Conservation (phyloP, 129 eudicot genomes). For the Flaveria robusta region DNA sequence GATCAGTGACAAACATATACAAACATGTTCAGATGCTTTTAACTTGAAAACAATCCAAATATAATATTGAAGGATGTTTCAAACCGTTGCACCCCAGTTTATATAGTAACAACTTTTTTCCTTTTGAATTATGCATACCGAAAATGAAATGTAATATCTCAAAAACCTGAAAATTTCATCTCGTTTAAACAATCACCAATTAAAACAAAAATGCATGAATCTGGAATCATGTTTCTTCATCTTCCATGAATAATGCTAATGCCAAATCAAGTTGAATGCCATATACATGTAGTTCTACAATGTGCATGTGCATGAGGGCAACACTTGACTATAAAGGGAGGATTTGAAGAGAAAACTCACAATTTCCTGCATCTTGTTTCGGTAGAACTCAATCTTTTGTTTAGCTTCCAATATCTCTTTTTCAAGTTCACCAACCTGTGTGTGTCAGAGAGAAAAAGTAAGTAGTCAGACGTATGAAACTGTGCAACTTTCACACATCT, state of each 20-base stretch:
- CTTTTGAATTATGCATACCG: neutral
- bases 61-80: neutral
- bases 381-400: conserved; percentile 77
- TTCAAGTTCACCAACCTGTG: conserved; percentile 70
- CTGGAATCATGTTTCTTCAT: conserved; percentile 6
- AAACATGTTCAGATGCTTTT: conserved; percentile 16
- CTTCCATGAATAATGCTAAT: neutral
- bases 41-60: conserved; percentile 10
- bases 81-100: conserved; percentile 9
- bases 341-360: conserved; percentile 43
- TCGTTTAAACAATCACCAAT: conserved; percentile 5
- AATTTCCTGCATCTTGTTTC: conserved; percentile 92
- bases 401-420: conserved; percentile 76
- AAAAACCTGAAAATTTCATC: neutral
- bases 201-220: neutral
- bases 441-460: neutral
- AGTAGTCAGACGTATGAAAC: neutral
- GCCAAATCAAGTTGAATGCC: neutral
- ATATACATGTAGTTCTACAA: neutral
- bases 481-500: conserved; percentile 17
- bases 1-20: neutral
- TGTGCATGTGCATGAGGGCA: neutral
- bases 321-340: conserved; percentile 2
- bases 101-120: neutral
- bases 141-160: neutral